phyloP scores from a whole-genome alignment of 129 eudicot species.

The Saposhnikovia divaricata region DNA sequence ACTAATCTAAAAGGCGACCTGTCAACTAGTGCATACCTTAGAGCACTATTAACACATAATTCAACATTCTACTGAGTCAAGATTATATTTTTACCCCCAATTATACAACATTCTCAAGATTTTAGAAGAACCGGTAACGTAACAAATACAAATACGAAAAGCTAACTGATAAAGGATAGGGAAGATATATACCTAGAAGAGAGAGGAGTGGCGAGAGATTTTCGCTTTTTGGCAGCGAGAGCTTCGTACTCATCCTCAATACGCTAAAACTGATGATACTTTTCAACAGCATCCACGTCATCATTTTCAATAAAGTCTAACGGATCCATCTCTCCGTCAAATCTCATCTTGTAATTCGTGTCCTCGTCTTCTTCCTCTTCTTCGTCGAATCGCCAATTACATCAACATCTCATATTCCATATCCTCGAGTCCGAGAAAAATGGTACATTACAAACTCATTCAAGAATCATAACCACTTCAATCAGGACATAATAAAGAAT shows the following conservation, averaged over 20 bases:
- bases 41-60: too few species aligned
- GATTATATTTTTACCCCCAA: too few species aligned
- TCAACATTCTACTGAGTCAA: too few species aligned
- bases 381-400: slow-evolving; percentile 9
- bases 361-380: slow-evolving; percentile 47
- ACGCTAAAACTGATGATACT: slow-evolving; percentile 62
- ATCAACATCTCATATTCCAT: background rate
- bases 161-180: too few species aligned
- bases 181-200: background rate
- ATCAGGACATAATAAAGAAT: background rate
- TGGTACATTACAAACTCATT: background rate
- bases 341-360: slow-evolving; percentile 28
- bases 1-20: too few species aligned
- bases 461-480: background rate
- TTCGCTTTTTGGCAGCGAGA: slow-evolving; percentile 70
- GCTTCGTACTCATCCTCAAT: slow-evolving; percentile 59
- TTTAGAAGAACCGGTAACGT: too few species aligned
- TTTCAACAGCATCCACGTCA: slow-evolving; percentile 50
- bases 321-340: slow-evolving; percentile 61
- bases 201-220: slow-evolving; percentile 20
- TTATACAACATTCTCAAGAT: too few species aligned
- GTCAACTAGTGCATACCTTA: too few species aligned
- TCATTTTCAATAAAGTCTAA: slow-evolving; percentile 47
- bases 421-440: background rate
- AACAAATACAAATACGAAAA: too few species aligned